phyloP scores from a whole-genome alignment of 2,329 filamentous ascomycete species.

The Dendryphion nanum region DNA sequence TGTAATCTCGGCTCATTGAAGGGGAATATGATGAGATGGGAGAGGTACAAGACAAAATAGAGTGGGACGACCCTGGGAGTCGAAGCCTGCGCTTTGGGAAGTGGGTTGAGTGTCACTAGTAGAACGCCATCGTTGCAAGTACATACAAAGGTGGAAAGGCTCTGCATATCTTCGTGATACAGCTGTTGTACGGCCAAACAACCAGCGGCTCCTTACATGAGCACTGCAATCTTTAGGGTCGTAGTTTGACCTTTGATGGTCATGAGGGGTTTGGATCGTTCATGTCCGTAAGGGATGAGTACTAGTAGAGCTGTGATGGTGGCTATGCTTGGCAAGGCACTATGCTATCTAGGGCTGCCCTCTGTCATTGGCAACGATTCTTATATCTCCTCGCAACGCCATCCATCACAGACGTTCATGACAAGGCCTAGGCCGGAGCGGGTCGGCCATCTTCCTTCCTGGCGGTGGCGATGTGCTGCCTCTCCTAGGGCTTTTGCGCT shows the following conservation, averaged over 20 bases:
- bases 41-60: constrained; percentile 6
- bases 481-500: too few species aligned
- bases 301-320: constrained; percentile 1
- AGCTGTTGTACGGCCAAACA: constrained; percentile 2
- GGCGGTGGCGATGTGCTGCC: too few species aligned
- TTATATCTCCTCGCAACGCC: too few species aligned
- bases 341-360: too few species aligned
- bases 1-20: background rate
- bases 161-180: constrained; percentile 4
- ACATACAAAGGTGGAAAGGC: too few species aligned
- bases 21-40: background rate
- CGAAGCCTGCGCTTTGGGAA: constrained; percentile 6
- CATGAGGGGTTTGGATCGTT: background rate
- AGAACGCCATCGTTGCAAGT: constrained; percentile 5
- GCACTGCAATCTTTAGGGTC: constrained; percentile 2
- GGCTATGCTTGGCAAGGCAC: constrained; percentile 2
- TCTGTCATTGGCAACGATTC: too few species aligned
- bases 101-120: constrained; percentile 6
- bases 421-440: too few species aligned
- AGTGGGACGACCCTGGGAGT: constrained; percentile 2
- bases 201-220: constrained; percentile 3
- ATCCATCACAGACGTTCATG: too few species aligned
- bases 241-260: constrained; percentile 4
- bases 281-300: too few species aligned
- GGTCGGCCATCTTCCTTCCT: too few species aligned